These are phyloP conservation scores for Suillus discolor DNA, from an alignment of 768 basidiomycete genomes.

Conservation along the genomic window DNA sequence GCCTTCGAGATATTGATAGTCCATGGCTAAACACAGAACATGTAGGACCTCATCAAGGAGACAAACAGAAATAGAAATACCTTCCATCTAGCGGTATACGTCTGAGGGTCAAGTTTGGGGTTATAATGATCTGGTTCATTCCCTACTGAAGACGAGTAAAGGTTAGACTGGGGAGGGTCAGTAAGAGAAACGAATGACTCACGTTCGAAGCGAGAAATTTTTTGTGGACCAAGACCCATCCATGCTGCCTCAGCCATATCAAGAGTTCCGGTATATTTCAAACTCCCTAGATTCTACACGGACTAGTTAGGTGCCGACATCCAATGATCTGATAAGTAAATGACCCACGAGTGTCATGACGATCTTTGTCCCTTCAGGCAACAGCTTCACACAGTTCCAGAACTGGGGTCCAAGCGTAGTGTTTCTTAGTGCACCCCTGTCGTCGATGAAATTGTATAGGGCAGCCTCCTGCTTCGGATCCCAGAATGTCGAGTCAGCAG, in stretches of 20 bases:
- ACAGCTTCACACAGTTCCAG: constrained; percentile 45
- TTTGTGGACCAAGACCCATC: constrained; percentile 36
- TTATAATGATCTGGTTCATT: constrained; percentile 57
- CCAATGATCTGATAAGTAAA: not conserved
- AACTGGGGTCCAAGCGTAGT: constrained; percentile 54
- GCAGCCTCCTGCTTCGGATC: constrained; percentile 37
- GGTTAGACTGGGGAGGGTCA: not conserved
- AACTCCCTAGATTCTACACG: constrained; percentile 45
- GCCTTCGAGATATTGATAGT: constrained; percentile 48
- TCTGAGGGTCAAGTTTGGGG: constrained; percentile 42
- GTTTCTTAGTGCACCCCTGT: constrained; percentile 45
- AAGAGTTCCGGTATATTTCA: constrained; percentile 45
- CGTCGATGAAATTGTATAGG: constrained; percentile 44
- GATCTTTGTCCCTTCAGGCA: constrained; percentile 50
- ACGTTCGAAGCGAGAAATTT: constrained; percentile 51
- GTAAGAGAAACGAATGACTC: not conserved
- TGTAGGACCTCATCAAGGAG: not conserved
- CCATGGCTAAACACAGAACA: constrained; percentile 40
- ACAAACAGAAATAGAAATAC: constrained; percentile 28
- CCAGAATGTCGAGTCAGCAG: constrained; percentile 56
- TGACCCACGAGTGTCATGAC: constrained; percentile 45
- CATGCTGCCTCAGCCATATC: constrained; percentile 46
- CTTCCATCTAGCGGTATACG: constrained; percentile 48
- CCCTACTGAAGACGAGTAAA: constrained; percentile 37
- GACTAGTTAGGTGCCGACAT: not conserved